phyloP scores from a whole-genome alignment of 495 filamentous ascomycete species.

The Lasiosphaeria miniovina region DNA sequence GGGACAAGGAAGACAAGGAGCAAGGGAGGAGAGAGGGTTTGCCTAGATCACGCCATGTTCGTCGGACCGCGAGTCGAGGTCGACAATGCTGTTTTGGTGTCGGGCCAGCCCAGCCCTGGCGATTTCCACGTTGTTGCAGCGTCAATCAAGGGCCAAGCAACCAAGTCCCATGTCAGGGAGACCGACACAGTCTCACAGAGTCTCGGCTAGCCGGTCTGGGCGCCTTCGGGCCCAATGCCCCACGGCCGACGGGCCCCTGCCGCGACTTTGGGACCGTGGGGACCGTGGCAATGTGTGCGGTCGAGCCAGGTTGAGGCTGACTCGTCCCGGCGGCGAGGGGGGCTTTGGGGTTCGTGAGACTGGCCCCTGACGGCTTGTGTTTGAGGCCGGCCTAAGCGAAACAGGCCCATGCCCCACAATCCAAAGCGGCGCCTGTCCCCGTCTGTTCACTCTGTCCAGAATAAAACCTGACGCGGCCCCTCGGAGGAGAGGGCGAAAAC shows the following conservation, averaged over 20 bases:
- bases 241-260: slow-evolving; percentile 9
- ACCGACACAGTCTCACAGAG: slow-evolving; percentile 2
- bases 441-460: neutral
- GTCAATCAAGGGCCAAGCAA: neutral
- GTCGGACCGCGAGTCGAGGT: too few relatives aligned
- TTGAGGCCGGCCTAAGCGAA: slow-evolving; percentile 34
- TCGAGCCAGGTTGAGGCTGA: slow-evolving; percentile 24
- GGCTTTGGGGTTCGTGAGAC: slow-evolving; percentile 26
- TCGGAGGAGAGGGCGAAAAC: too few relatives aligned
- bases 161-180: slow-evolving; percentile 11
- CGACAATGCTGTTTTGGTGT: neutral
- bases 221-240: slow-evolving; percentile 5
- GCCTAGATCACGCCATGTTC: neutral
- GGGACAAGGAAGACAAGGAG: neutral
- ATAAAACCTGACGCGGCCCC: slow-evolving; percentile 1
- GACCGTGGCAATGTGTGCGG: slow-evolving; percentile 1
- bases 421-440: too few relatives aligned
- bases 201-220: slow-evolving; percentile 13
- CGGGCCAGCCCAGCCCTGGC: neutral
- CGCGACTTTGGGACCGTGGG: slow-evolving; percentile 3
- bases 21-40: neutral
- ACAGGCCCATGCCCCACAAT: slow-evolving; percentile 16
- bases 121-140: neutral
- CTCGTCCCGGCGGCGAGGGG: slow-evolving; percentile 18
- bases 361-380: slow-evolving; percentile 34